Percentiles rank a stretch among this genome's conserved stretches.
These are phyloP conservation scores for Chondrostereum purpureum DNA, from an alignment of 1,284 basidiomycete species.

Conservation along the genomic window DNA sequence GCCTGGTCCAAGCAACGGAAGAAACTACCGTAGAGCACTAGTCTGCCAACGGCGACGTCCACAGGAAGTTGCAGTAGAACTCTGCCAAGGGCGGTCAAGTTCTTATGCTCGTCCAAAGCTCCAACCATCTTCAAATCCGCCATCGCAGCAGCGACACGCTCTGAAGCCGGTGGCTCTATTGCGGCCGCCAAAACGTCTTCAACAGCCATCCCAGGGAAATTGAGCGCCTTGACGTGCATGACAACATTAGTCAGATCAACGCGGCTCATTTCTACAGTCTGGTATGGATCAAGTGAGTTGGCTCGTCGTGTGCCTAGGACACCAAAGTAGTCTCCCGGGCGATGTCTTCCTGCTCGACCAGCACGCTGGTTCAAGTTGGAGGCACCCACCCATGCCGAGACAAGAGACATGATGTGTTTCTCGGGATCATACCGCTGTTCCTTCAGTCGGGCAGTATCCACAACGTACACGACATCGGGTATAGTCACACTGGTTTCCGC, in stretches of 20 bases:
- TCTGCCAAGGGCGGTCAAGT: slow-evolving; percentile 82
- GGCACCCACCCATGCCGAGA: slow-evolving; percentile 86
- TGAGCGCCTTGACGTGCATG: slow-evolving; percentile 97
- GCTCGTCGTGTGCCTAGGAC: slow-evolving; percentile 69
- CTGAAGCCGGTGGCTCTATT: slow-evolving; percentile 86
- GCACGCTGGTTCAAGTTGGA: slow-evolving; percentile 95
- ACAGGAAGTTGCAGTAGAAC: slow-evolving; percentile 88
- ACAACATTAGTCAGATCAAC: slow-evolving; percentile 88
- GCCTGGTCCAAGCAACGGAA: slow-evolving; percentile 92
- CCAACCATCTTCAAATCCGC: slow-evolving; percentile 81
- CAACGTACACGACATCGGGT: slow-evolving; percentile 93
- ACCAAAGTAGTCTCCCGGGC: slow-evolving; percentile 89
- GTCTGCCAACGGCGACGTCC: slow-evolving; percentile 84
- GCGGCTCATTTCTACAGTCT: slow-evolving; percentile 95
- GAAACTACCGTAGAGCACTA: slow-evolving; percentile 88
- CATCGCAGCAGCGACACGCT: slow-evolving; percentile 80
- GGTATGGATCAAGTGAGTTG: slow-evolving; percentile 68
- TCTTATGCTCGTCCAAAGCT: slow-evolving; percentile 74
- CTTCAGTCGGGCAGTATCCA: slow-evolving; percentile 87
- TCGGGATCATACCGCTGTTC: slow-evolving; percentile 93
- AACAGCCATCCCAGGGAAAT: slow-evolving; percentile 83
- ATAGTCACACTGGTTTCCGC: slow-evolving; percentile 97
- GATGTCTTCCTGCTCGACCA: slow-evolving; percentile 90
- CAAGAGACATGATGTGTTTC: slow-evolving; percentile 79
- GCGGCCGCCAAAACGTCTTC: slow-evolving; percentile 82